Base-by-base conservation (phyloP, 495 filamentous ascomycete species). In the Lichina pygmaea region DNA sequence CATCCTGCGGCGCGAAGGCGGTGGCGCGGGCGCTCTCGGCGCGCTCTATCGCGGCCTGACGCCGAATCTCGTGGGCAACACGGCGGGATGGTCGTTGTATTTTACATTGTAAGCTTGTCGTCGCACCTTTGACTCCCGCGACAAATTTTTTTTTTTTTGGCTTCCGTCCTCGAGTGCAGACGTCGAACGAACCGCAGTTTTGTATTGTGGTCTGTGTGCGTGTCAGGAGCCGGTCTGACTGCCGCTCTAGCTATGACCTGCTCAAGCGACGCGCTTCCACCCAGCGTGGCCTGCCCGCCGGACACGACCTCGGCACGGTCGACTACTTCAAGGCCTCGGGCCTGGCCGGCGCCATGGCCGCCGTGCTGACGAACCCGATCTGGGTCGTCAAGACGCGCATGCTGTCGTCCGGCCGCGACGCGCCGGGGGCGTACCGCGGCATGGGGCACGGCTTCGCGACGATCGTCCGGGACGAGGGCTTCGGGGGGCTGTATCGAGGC, bases 331-430 rank as follows among this genome's bases (percentile, higher is more conserved):
- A 34, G 42, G 46, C 46, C 5, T 48, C 46, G 30, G 34, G 24
- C 16, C 34, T 41, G 31, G 39, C 46, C 12, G 46, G 46, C 24
- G 43, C 17, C n/a, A 16, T 11, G 42, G 86, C 83, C 6, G 78
- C 82, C 34, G 56, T 85, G 30, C 62, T 80, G 49, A 95, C 91
- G 43, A 99, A 99, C 56, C 89, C 89, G 6, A 78, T 99, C 54
- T 99, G 89, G 89, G 89, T 99, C 6, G 71, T 99, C 56, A 95
- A 95, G 59, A 99, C 89, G 3, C 81, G 89, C 44, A 95, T 99
- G 86, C 65, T 99, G 10, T 80, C 84, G 33, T 83, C 77, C 3
- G 76, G 85, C 52, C 68, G 69, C 42, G 59, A 63, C 38, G 65
- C 71, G 24, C 77, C 73, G 1, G 82, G 82, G 44, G 86, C 86